A percentile compares a stretch with the other conserved stretches of the same genome.
Conservation (phyloP, 495 filamentous ascomycete species). For the Trichocladium uniseriatum region DNA sequence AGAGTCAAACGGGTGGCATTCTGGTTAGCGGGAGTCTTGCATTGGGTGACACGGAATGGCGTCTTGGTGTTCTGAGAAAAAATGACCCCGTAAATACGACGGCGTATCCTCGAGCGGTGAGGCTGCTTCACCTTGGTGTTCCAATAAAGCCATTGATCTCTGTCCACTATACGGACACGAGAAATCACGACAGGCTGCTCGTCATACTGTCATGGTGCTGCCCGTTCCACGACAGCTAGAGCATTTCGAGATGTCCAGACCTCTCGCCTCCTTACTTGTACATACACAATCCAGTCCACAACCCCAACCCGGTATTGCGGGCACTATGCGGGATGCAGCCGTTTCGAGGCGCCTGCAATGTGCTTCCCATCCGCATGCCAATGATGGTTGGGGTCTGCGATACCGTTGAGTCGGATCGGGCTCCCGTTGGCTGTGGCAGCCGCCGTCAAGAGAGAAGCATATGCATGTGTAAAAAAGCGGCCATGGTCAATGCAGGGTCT, state of each 20-base stretch:
- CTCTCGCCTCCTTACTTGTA: neutral
- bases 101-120: no score
- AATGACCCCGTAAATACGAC: no score
- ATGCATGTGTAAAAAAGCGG: no score
- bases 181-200: conserved; percentile 4
- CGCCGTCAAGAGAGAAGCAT: neutral
- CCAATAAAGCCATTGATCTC: no score
- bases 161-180: no score
- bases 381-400: neutral
- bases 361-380: neutral
- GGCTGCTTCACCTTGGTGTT: no score
- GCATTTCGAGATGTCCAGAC: neutral
- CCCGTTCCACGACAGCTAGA: neutral
- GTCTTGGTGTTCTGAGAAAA: no score
- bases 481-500: no score
- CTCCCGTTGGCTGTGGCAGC: conserved; percentile 11
- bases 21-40: no score
- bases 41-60: no score
- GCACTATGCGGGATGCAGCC: conserved; percentile 3
- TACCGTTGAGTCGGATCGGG: conserved; percentile 7
- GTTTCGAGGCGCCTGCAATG: neutral
- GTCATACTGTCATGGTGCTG: conserved; percentile 10
- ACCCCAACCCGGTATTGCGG: neutral
- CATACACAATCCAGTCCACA: neutral
- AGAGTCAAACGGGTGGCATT: no score